Percentiles rank a stretch among this genome's conserved stretches.
phyloP scores from a whole-genome alignment of 2,329 filamentous ascomycete species.

The Claviceps digitariae region DNA sequence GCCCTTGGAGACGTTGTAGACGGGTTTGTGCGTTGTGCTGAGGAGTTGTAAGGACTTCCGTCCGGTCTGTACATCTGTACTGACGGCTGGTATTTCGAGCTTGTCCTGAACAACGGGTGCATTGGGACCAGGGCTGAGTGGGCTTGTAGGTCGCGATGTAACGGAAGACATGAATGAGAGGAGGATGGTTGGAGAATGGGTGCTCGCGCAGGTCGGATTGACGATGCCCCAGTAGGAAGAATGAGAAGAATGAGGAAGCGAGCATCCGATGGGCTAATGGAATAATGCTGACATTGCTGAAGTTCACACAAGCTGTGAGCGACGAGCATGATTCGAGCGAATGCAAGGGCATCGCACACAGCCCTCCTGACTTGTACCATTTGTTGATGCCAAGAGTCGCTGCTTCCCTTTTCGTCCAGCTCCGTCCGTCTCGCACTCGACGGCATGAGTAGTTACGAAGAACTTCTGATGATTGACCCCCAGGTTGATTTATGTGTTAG shows the following conservation, averaged over 20 bases:
- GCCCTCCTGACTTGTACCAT: not conserved
- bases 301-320: not conserved
- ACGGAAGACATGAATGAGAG: not conserved
- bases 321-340: not conserved
- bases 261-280: not conserved
- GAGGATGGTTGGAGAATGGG: not conserved
- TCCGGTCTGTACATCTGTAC: not conserved
- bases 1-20: not conserved
- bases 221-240: not conserved
- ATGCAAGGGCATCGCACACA: not conserved
- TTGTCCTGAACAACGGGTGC: not conserved
- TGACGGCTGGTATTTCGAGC: not conserved
- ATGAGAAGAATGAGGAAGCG: not conserved
- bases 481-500: not conserved
- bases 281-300: not conserved
- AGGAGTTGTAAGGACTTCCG: not conserved
- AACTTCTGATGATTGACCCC: no score
- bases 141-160: not conserved
- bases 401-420: not conserved
- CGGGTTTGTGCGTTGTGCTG: not conserved
- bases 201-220: not conserved
- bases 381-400: not conserved
- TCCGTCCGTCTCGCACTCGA: no score
- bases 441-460: no score
- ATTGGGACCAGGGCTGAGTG: not conserved